A percentile compares a stretch with the other conserved stretches of the same genome.
phyloP scores from a whole-genome alignment of 768 basidiomycete genomes.

The Mrakia gelida region DNA sequence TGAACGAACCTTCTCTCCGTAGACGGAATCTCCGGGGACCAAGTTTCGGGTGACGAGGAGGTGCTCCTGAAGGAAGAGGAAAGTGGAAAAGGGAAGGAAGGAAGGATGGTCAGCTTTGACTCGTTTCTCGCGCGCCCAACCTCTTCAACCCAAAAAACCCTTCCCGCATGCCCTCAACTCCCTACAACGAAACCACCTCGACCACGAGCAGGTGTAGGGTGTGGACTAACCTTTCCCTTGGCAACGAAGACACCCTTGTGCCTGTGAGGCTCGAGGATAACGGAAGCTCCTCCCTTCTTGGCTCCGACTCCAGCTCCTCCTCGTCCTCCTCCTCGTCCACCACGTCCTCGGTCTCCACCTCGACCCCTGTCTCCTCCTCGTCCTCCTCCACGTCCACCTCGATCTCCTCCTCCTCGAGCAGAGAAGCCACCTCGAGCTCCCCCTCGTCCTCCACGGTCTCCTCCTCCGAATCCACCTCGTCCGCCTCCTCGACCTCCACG shows the following conservation, averaged over 20 bases:
- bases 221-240: conserved; percentile 39
- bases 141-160: too few relatives aligned
- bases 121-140: background rate
- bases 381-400: conserved; percentile 35
- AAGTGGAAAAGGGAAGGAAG: background rate
- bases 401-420: conserved; percentile 21
- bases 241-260: conserved; percentile 95
- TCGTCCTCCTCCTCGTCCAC: conserved; percentile 59
- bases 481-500: conserved; percentile 32
- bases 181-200: background rate
- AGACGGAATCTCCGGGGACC: conserved; percentile 94
- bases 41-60: conserved; percentile 97
- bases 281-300: conserved; percentile 68
- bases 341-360: conserved; percentile 46
- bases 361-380: conserved; percentile 38
- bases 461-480: conserved; percentile 31
- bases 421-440: conserved; percentile 24
- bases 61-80: conserved; percentile 58
- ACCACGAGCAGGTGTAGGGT: background rate
- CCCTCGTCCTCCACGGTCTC: conserved; percentile 28
- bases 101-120: conserved; percentile 5
- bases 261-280: conserved; percentile 89
- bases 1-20: conserved; percentile 73
- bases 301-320: conserved; percentile 54
- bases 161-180: background rate